Evolutionary conservation across 1,139 yeast species (phyloP).

Genomic region (Yamadazyma dushanensis): DNA sequence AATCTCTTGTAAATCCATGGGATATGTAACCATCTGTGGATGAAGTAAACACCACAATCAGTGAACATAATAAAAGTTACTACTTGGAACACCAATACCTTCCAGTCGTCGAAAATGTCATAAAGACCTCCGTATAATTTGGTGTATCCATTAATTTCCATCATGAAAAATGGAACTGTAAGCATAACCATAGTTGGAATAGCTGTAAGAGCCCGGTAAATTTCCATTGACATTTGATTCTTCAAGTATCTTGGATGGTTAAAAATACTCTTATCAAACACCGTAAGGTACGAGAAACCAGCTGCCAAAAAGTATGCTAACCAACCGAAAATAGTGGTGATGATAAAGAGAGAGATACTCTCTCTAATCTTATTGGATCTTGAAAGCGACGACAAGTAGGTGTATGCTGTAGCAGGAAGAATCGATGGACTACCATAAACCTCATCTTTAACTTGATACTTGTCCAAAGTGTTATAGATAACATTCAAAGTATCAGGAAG

Average conservation of each 20-base stretch:
- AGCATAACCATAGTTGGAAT: constrained; percentile 86
- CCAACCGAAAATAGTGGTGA: constrained; percentile 86
- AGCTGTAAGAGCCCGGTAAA: constrained; percentile 71
- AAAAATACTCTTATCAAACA: constrained; percentile 85
- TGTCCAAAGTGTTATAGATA: constrained; percentile 20
- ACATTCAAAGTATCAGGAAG: constrained; percentile 18
- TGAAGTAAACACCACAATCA: constrained; percentile 86
- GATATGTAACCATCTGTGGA: constrained; percentile 92
- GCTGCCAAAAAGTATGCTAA: constrained; percentile 76
- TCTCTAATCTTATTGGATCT: constrained; percentile 78
- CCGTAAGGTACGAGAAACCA: constrained; percentile 65
- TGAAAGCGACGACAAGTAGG: constrained; percentile 62
- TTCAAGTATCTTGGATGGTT: constrained; percentile 95
- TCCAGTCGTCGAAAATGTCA: constrained; percentile 69
- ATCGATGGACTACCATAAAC: constrained; percentile 41
- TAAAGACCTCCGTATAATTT: constrained; percentile 66
- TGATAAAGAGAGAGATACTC: constrained; percentile 59
- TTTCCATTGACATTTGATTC: constrained; percentile 85
- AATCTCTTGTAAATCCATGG: constrained; percentile 79
- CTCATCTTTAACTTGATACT: constrained; percentile 34
- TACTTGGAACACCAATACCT: constrained; percentile 61
- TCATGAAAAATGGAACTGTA: constrained; percentile 86
- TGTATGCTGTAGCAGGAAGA: constrained; percentile 48
- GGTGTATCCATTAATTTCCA: constrained; percentile 83
- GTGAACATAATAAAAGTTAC: constrained; percentile 87